A percentile compares a stretch with the other conserved stretches of the same genome.
These are phyloP conservation scores for Boletus sp. DNA, from an alignment of 768 basidiomycete species.

Conservation along the genomic window DNA sequence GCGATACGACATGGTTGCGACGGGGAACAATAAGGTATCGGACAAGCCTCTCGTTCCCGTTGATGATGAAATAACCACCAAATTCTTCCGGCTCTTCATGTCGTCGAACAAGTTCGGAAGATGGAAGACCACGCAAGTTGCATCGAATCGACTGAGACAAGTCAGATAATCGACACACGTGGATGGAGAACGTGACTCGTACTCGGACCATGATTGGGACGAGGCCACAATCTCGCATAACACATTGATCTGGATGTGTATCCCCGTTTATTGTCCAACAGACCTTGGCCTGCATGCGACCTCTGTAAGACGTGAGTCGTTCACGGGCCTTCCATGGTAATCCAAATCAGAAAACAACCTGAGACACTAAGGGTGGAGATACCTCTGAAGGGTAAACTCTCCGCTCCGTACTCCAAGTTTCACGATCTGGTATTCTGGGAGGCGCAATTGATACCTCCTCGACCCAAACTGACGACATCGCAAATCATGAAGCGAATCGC, in stretches of 20 bases:
- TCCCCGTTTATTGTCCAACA: conserved; percentile 74
- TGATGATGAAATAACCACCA: conserved; percentile 97
- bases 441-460: conserved; percentile 77
- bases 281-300: conserved; percentile 81
- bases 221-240: conserved; percentile 82
- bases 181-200: conserved; percentile 32
- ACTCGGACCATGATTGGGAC: conserved; percentile 97
- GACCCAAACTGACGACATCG: conserved; percentile 72
- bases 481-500: conserved; percentile 3
- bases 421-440: conserved; percentile 86
- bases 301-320: conserved; percentile 87
- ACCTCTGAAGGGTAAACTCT: conserved; percentile 90
- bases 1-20: conserved; percentile 90
- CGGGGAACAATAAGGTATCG: conserved; percentile 96
- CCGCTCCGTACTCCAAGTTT: conserved; percentile 67
- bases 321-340: conserved; percentile 70
- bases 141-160: conserved; percentile 76
- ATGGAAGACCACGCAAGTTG: conserved; percentile 82
- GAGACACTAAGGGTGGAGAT: conserved; percentile 9
- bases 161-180: not conserved
- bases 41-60: conserved; percentile 98
- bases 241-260: conserved; percentile 62
- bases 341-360: conserved; percentile 6
- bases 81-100: conserved; percentile 99
- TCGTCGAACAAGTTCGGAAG: conserved; percentile 79